Percentiles rank a stretch among this genome's conserved stretches.
These are phyloP conservation scores for Diaporthe vexans DNA, from an alignment of 2,329 filamentous ascomycete genomes.

Conservation along the genomic window DNA sequence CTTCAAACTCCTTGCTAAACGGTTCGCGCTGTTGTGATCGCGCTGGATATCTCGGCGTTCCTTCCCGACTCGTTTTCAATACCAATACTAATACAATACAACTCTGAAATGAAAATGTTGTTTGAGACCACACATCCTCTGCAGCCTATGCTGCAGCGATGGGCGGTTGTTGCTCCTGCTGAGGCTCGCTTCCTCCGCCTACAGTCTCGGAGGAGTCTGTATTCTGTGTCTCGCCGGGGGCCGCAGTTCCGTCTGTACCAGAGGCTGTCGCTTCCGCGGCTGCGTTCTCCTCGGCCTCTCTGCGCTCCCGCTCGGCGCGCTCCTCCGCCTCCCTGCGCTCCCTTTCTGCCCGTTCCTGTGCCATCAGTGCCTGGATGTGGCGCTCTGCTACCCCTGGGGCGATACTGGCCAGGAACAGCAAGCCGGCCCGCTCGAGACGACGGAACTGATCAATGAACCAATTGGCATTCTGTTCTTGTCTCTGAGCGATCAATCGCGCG, in stretches of 20 bases:
- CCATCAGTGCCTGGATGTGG: conserved; percentile 72
- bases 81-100: conserved; percentile 32
- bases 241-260: conserved; percentile 34
- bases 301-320: conserved; percentile 54
- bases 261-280: conserved; percentile 47
- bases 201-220: background rate
- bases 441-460: conserved; percentile 66
- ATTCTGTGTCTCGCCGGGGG: conserved; percentile 17
- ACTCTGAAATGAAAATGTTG: background rate
- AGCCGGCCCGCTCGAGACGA: conserved; percentile 69
- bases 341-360: conserved; percentile 62
- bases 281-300: conserved; percentile 47
- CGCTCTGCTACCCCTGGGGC: conserved; percentile 76
- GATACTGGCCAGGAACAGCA: conserved; percentile 76
- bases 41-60: conserved; percentile 38
- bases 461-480: conserved; percentile 59
- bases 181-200: conserved; percentile 14
- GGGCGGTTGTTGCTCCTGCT: conserved; percentile 39
- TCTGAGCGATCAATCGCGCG: conserved; percentile 65
- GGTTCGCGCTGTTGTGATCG: conserved; percentile 27
- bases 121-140: background rate
- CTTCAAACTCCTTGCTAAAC: conserved; percentile 37
- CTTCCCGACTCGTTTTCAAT: background rate
- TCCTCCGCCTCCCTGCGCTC: conserved; percentile 60
- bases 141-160: conserved; percentile 17